These are phyloP conservation scores for grape (Vitis vinifera) DNA, from an alignment of 164 flowering plant species.

Conservation along the genomic window ASM3070453v1 NC_081808.1:25582501-25583000, in stretches of 20 bases:
- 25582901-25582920: no score
- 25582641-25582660: constrained; percentile 80
- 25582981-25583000: not conserved
- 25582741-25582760: not conserved
- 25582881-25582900: no score
- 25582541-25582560: not conserved
- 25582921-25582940: no score
- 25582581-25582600: constrained; percentile 67
- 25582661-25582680: constrained; percentile 93
- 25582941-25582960: no score
- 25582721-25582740: not conserved
- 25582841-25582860: not conserved
- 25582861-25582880: not conserved
- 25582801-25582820: not conserved
- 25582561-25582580: not conserved
- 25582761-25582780: not conserved
- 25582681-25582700: constrained; percentile 34
- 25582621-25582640: constrained; percentile 78
- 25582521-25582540: not conserved
- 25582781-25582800: not conserved
- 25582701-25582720: not conserved
- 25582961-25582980: not conserved
- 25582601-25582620: constrained; percentile 83
- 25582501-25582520: not conserved
- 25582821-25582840: not conserved